phyloP scores from a whole-genome alignment of 2,329 filamentous ascomycete genomes.

The Clonostachys rhizophaga region DNA sequence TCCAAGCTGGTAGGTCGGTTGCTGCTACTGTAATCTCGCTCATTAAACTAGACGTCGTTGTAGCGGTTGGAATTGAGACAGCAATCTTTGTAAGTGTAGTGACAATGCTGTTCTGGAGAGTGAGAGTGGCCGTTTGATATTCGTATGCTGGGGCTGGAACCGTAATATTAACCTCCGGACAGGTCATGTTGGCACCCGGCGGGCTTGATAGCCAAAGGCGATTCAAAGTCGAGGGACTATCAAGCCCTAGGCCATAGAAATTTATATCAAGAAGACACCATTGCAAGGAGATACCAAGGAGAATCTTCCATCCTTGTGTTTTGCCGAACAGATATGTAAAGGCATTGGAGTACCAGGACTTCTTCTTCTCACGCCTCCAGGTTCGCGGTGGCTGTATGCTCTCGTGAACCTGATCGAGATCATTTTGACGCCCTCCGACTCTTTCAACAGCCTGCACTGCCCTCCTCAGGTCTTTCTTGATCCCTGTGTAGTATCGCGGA shows the following conservation, averaged over 20 bases:
- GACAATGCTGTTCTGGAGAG: constrained; percentile 31
- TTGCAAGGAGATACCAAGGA: constrained; percentile 34
- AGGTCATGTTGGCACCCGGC: constrained; percentile 34
- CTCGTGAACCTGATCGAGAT: neutral
- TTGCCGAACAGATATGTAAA: neutral
- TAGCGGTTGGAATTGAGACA: constrained; percentile 18
- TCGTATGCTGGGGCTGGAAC: constrained; percentile 5
- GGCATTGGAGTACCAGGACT: neutral
- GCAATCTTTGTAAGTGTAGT: constrained; percentile 11
- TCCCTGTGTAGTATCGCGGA: constrained; percentile 23
- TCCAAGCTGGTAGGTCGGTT: constrained; percentile 26
- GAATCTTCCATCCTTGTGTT: constrained; percentile 1
- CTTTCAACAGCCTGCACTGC: neutral
- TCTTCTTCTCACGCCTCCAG: neutral
- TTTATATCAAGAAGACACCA: constrained; percentile 52
- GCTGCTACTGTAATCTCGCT: too few relatives aligned
- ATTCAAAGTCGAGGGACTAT: constrained; percentile 29
- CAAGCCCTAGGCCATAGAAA: constrained; percentile 48
- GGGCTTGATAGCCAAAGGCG: constrained; percentile 29
- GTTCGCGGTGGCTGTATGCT: neutral
- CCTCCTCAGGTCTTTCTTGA: neutral
- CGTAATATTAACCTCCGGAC: constrained; percentile 15
- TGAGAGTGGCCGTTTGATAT: constrained; percentile 26
- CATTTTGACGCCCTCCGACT: neutral
- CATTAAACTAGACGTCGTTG: too few relatives aligned